Evolutionary conservation across 441 rosid genomes (phyloP), one percentile per base, ranked within the genome.

Genomic region (Brassica balearica): DNA sequence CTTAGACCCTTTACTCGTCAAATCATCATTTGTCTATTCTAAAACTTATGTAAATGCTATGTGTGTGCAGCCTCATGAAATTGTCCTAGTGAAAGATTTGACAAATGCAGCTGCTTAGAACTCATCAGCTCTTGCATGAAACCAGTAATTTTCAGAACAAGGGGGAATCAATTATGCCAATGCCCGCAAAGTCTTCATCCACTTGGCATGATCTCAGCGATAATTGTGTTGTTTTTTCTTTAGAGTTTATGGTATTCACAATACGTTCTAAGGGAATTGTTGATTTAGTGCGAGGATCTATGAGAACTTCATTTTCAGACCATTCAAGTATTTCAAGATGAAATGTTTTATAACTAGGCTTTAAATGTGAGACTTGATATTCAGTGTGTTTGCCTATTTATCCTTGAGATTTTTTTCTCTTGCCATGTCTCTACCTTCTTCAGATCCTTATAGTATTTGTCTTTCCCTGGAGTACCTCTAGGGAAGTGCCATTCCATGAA

Each of bases 81-180:
- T 65, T 65, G 77, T 65, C 1, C 3, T 36, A 3, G 77, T 55
- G 77, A 74, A 74, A 65, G 77, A 74, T 65, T 22, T 74, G 77
- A 74, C 77, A 74, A 74, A 74, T 22, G 27, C 22, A 65, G 65
- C 65, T 55, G 63, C 41, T n/a, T 74, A 74, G 77, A 73, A 32
- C 12, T 12, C 61, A 46, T 72, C 76, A 62, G 61, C 48, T 25
- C 76, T 14, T 2, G 1, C 62, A 48, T 17, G 69, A 62, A 62
- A 22, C 56, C 56, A 60, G 8, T n/a, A 66, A 38, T 22, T 38
- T 22, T 41, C 36, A 25, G 67, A 72, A 23, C 43, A 41, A 20
- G 15, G n/a, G 19, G 20, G 23, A 63, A 63, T 73, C 62, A 29
- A 2, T 17, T 17, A 43, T 63, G 69, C 32, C 14, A 48, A 48